These are phyloP conservation scores for Arctium lappa DNA, from an alignment of 129 eudicot species.

Conservation along the genomic window DNA sequence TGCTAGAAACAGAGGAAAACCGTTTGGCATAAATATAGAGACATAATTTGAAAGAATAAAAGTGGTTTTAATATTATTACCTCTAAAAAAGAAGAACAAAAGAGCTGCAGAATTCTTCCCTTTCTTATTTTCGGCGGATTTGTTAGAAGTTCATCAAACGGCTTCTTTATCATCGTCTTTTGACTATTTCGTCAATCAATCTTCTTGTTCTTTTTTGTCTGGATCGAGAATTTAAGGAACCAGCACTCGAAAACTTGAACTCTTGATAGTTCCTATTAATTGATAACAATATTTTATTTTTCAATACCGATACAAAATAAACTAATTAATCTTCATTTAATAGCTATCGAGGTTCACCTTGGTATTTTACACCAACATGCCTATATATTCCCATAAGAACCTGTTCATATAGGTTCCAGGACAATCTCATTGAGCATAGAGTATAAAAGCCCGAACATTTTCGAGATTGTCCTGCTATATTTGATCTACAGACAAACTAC, in stretches of 20 bases:
- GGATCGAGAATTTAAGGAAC: not conserved
- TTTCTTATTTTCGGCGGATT: not conserved
- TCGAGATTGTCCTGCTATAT: not conserved
- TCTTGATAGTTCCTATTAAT: not conserved
- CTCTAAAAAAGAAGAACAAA: not conserved
- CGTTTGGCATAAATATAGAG: not conserved
- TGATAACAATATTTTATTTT: not conserved
- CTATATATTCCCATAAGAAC: no score
- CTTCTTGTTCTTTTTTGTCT: not conserved
- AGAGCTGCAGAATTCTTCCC: not conserved
- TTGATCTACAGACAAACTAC: not conserved
- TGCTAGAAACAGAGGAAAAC: not conserved
- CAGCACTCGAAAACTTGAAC: not conserved
- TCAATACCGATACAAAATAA: no score
- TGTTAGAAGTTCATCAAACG: not conserved
- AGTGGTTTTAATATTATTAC: not conserved
- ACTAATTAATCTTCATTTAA: no score
- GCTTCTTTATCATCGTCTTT: no score
- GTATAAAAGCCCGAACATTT: not conserved
- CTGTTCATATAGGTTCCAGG: not conserved
- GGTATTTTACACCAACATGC: no score
- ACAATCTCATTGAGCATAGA: not conserved
- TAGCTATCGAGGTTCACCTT: no score
- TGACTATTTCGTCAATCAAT: not conserved
- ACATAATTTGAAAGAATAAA: not conserved